phyloP scores from a whole-genome alignment of 345 rosid genomes.

The Corchorus olitorius region DNA sequence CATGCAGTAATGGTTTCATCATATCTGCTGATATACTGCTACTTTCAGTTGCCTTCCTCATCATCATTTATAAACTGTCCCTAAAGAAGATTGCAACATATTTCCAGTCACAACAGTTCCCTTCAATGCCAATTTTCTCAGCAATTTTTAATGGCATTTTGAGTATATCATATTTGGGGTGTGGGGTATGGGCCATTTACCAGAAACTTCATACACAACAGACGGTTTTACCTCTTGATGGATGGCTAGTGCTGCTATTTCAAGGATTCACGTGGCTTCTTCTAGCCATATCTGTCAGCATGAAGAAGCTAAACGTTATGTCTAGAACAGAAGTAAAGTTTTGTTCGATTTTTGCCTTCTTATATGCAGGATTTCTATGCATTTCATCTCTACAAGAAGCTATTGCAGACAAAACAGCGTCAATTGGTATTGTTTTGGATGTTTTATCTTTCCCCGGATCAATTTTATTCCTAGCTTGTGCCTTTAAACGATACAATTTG shows the following conservation, averaged over 20 bases:
- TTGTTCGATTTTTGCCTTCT: constrained; percentile 24
- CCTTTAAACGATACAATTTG: constrained; percentile 18
- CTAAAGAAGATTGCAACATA: constrained; percentile 13
- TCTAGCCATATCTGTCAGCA: constrained; percentile 25
- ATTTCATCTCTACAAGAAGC: constrained; percentile 32
- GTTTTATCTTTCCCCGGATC: constrained; percentile 40
- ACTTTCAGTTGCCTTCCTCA: constrained; percentile 21
- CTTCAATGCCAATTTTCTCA: constrained; percentile 24
- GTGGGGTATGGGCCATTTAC: constrained; percentile 34
- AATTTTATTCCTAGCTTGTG: constrained; percentile 31
- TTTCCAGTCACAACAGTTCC: constrained; percentile 1
- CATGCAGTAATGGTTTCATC: constrained; percentile 23
- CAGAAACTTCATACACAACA: constrained; percentile 20
- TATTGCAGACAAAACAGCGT: constrained; percentile 2
- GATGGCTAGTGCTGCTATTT: constrained; percentile 33
- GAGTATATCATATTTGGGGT: constrained; percentile 35
- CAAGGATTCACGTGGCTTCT: constrained; percentile 47
- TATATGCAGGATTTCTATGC: constrained; percentile 35
- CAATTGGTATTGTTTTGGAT: constrained; percentile 30
- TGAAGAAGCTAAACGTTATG: constrained; percentile 23
- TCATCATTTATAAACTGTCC: constrained; percentile 22
- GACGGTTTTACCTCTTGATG: constrained; percentile 31
- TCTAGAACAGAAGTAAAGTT: constrained; percentile 15
- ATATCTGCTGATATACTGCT: constrained; percentile 37
- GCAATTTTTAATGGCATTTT: constrained; percentile 30